Base-by-base conservation (phyloP, 164 flowering plant genomes). In the Malania oleifera region DNA sequence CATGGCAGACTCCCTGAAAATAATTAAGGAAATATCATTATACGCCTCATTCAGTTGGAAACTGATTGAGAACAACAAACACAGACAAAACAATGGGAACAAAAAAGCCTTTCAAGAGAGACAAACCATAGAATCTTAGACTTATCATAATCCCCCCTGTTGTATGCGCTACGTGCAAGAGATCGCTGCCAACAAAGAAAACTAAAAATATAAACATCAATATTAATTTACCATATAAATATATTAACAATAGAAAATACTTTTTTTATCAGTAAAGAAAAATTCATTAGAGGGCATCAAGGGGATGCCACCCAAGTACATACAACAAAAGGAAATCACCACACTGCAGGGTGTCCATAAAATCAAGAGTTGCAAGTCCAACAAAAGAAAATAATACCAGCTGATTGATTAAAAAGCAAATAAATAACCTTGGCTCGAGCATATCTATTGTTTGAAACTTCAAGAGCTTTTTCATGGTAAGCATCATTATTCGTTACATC, bases 151-250 rank as follows among this genome's bases (percentile, higher is more conserved):
- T 90, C 91, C 52, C 87, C 95, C 65, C 87, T 82, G 62, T 81
- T 81, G 74, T 93, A 93, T 57, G 99, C 99, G 79, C 82, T 82
- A 56, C 93, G 90, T 52, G 97, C 99, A 64, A 93, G 96, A 52
- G 95, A 81, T 25, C 98, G 71, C 85, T 82, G 78, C 26, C 67
- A 70, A 62, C 51, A 4, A 26, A 60, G 17, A 53, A 44, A 22
- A 39, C 43, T 25, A 28, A 41, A 35, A 56, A 20, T n/a, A 48
- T 6, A 22, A 5, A 4, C 5, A 39, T 37, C 8, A 29, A 18
- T 35, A 53, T n/a, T n/a, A n/a, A n/a, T n/a, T n/a, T n/a, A n/a
- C n/a, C n/a, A n/a, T n/a, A n/a, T n/a, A n/a, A n/a, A n/a, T n/a
- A n/a, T n/a, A n/a, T n/a, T n/a, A n/a, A n/a, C n/a, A n/a, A n/a